Evolutionary conservation across 2,329 filamentous ascomycete species (phyloP).

Genomic region (Fusarium fujikuroi): DNA sequence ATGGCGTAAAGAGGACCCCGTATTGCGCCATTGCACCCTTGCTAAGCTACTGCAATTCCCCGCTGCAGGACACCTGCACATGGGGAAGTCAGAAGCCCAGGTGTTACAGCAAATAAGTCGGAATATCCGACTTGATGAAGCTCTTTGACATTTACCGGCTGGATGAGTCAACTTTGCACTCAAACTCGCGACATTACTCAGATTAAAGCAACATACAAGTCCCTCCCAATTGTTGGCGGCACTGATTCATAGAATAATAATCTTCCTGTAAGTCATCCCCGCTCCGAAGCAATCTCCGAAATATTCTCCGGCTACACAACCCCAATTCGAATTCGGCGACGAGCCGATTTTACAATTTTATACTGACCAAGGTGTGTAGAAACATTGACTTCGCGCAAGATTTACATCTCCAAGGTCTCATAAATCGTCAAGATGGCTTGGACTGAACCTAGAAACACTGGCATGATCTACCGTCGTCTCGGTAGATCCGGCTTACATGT

Average conservation of each 20-base stretch:
- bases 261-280: constrained; percentile 18
- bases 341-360: not conserved
- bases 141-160: not conserved
- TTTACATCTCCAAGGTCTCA: not conserved
- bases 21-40: constrained; percentile 35
- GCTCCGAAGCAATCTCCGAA: constrained; percentile 44
- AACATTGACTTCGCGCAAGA: not conserved
- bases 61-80: not conserved
- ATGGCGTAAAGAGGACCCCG: constrained; percentile 26
- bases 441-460: constrained; percentile 56
- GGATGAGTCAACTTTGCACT: not conserved
- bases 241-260: not conserved
- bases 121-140: not conserved
- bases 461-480: constrained; percentile 57
- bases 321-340: not conserved
- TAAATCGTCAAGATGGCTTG: constrained; percentile 51
- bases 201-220: not conserved
- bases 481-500: constrained; percentile 71
- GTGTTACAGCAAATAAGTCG: not conserved
- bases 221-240: too few relatives aligned
- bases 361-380: not conserved
- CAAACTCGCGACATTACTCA: not conserved
- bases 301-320: constrained; percentile 16
- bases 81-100: not conserved
- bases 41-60: constrained; percentile 5